Evolutionary conservation across 345 rosid species (phyloP).

Genomic region (Salix udensis): DNA sequence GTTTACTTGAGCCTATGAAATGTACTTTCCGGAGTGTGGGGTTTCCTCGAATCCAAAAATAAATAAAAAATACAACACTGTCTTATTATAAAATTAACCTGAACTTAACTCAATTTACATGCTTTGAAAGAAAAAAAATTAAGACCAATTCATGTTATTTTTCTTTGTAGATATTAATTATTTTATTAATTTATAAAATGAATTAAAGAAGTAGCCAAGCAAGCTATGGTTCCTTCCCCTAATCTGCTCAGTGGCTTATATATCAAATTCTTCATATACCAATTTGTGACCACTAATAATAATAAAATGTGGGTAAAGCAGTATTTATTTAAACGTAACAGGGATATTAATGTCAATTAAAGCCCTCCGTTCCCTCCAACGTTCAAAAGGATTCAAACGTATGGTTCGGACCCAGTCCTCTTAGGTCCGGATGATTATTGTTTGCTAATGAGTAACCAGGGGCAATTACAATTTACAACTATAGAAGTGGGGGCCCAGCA

Average conservation of each 20-base stretch:
- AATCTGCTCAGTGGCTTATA: not conserved
- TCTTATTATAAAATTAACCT: not conserved
- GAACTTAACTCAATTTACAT: not conserved
- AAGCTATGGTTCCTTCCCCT: not conserved
- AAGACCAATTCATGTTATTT: not conserved
- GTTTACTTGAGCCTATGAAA: too few relatives aligned
- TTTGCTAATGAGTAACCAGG: not conserved
- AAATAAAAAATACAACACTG: too few relatives aligned
- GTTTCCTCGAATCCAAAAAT: too few relatives aligned
- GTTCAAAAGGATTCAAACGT: constrained; percentile 34
- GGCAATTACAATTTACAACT: not conserved
- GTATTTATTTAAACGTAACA: not conserved
- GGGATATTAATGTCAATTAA: constrained; percentile 16
- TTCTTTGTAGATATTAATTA: not conserved
- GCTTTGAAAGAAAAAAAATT: not conserved
- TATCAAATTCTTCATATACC: not conserved
- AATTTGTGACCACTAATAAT: not conserved
- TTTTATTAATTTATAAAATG: not conserved
- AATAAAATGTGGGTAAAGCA: too few relatives aligned
- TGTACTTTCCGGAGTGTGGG: too few relatives aligned
- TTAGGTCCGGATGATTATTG: constrained; percentile 19
- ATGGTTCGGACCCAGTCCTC: constrained; percentile 51
- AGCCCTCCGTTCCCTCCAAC: constrained; percentile 36
- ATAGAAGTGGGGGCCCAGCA: constrained; percentile 17
- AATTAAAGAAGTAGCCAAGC: too few relatives aligned